Evolutionary conservation across 2,329 filamentous ascomycete genomes (phyloP), one percentile per base, ranked within the genome.

Genomic region (Didymosphaeria variabile): DNA sequence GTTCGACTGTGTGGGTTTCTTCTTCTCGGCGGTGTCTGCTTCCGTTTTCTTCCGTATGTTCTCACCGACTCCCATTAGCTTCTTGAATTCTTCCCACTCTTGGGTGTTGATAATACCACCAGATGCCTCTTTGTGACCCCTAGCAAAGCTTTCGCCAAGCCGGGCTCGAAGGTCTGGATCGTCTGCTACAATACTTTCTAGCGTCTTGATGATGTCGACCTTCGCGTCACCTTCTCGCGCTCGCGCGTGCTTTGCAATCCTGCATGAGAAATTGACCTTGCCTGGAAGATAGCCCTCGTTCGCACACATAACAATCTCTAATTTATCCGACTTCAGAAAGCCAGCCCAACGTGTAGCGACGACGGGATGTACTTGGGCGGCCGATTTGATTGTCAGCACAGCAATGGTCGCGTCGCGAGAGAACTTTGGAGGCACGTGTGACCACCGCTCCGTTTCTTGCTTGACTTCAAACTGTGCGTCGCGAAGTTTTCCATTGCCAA

Each of bases 331-430:
- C 50, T 83, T 83, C 3, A 91, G 78, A 64, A 86, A 82, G 0
- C 86, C 85, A 0, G 88, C 85, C 89, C 89, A 91, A 12, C 88
- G 80, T 4, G 87, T 90, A 1, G 89, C 88, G 58, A 91, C 88
- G 2, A 91, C 82, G 0, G 88, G 87, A 70, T 91, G 89, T 0
- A 91, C 82, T 67, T 91, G 89, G 1, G 87, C 86, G 29, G 79
- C 75, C 1, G 85, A 88, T 36, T 76, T 81, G 67, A 91, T 90
- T 4, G 86, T 82, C 47, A 91, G 81, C 0, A 91, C 85, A 0
- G 88, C 88, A 13, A 91, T 83, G 51, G 81, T 86, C 1, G 82
- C 87, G 60, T 91, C 88, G 3, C 80, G 77, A 4, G 86, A 89
- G 76, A 91, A 90, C 66, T 85, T 86, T 0, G 89, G 89, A 1